Evolutionary conservation across 441 rosid genomes (phyloP).

Genomic region (Gossypium lobatum): DNA sequence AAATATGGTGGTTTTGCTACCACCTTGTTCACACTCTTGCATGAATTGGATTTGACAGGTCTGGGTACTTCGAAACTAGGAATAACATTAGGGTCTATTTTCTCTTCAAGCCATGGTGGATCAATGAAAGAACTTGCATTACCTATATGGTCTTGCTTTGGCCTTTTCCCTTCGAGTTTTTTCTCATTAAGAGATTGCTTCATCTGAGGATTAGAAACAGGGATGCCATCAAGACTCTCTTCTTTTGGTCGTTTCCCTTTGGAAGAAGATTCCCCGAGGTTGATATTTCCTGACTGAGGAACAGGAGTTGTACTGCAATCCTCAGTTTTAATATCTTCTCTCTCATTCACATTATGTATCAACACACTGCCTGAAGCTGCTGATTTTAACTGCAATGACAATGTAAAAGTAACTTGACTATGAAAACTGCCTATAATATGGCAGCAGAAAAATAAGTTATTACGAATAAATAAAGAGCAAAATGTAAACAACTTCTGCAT

Average conservation of each 20-base stretch:
- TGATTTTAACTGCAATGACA: slow-evolving; percentile 24
- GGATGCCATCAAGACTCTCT: slow-evolving; percentile 30
- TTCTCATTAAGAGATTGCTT: slow-evolving; percentile 20
- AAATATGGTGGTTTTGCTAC: slow-evolving; percentile 66
- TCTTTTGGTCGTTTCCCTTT: slow-evolving; percentile 71
- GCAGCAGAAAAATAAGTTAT: neutral
- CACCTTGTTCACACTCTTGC: slow-evolving; percentile 37
- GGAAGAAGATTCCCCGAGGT: slow-evolving; percentile 32
- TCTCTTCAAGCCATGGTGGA: slow-evolving; percentile 47
- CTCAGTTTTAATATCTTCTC: slow-evolving; percentile 39
- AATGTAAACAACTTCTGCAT: neutral
- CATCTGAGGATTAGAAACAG: slow-evolving; percentile 22
- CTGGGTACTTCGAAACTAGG: slow-evolving; percentile 22
- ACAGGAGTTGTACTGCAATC: slow-evolving; percentile 29
- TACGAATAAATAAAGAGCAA: neutral
- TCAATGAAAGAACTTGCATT: slow-evolving; percentile 35
- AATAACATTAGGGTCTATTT: slow-evolving; percentile 22
- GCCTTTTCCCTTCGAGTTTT: slow-evolving; percentile 48
- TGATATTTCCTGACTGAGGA: slow-evolving; percentile 17
- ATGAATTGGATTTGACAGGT: slow-evolving; percentile 34
- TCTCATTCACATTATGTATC: slow-evolving; percentile 21
- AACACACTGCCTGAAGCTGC: slow-evolving; percentile 8
- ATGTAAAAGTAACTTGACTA: slow-evolving; percentile 1
- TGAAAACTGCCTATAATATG: neutral
- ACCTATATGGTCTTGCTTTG: slow-evolving; percentile 44